phyloP scores from a whole-genome alignment of 257 asterid genomes.

The Petrea volubilis region DNA sequence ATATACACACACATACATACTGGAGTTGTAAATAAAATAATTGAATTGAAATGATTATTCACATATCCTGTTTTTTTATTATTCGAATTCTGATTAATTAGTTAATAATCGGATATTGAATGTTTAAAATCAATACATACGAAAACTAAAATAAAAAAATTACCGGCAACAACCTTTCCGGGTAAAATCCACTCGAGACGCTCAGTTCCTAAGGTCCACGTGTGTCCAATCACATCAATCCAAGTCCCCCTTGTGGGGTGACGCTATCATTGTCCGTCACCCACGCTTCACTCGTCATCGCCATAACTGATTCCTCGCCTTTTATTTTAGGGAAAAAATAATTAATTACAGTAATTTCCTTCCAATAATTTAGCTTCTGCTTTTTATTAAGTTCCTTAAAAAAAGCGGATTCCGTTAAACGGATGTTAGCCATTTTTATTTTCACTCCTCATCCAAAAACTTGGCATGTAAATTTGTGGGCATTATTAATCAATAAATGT shows the following conservation, averaged over 20 bases:
- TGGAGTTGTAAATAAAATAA: too few relatives aligned
- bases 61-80: too few relatives aligned
- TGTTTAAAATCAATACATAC: too few relatives aligned
- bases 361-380: neutral
- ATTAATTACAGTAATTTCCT: constrained; percentile 8
- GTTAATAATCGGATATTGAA: too few relatives aligned
- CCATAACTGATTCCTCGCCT: neutral
- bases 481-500: neutral
- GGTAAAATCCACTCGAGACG: neutral
- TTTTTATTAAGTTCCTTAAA: neutral
- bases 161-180: neutral
- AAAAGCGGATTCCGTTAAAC: neutral
- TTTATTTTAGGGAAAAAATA: too few relatives aligned
- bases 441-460: neutral
- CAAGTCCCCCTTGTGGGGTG: constrained; percentile 1
- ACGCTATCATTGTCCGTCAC: neutral
- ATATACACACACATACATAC: too few relatives aligned
- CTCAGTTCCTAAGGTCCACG: neutral
- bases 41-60: too few relatives aligned
- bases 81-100: too few relatives aligned
- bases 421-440: neutral
- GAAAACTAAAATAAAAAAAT: too few relatives aligned
- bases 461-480: neutral
- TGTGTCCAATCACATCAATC: constrained; percentile 6
- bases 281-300: constrained; percentile 7